Evolutionary conservation across 1,284 basidiomycete genomes (phyloP), one percentile per base, ranked within the genome.

Genomic region (Rhodotorula sp.): DNA sequence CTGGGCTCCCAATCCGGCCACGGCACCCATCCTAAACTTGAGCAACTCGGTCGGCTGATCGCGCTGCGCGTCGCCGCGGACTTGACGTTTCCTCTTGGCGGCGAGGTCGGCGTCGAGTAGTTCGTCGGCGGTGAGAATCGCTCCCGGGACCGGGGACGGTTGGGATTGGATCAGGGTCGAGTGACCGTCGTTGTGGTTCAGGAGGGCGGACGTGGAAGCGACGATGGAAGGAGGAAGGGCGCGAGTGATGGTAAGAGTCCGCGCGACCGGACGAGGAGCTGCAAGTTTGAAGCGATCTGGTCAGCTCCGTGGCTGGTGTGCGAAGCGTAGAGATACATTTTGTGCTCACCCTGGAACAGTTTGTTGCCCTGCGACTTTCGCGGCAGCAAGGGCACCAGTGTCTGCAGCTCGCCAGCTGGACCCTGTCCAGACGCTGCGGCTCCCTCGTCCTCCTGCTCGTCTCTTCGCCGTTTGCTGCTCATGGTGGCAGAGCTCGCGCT

Each of bases 111-210:
- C 51, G 53, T 69, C 45, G 49, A 64, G 51, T 14, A 75, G 69
- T 46, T 71, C 74, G 12, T 30, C 55, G 54, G 74, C 66, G 33
- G 62, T 51, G 45, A 75, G 71, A 62, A 75, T 67, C 24, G 71
- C 69, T 29, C 74, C 74, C 5, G 74, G 74, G 44, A 75, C 71
- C 20, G 74, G 71, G 12, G 71, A 73, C 30, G 74, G 74, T 37
- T 75, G 74, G 29, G 74, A 73, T 26, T 48, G 51, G 62, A 75
- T 75, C 22, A 75, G 45, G 22, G 71, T 64, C 22, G 74, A 75
- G 56, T 69, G 69, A 26, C 60, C 56, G 33, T 45, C 48, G 60
- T 62, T 62, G 64, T 45, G 37, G 22, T 22, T 4, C 42, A 48
- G 12, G 46, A 59, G 60, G 30, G 67, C 33, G 20, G 69, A 33